Evolutionary conservation across 148 eudicot genomes (phyloP).

Genomic region (Salicornia ramosissima): DNA sequence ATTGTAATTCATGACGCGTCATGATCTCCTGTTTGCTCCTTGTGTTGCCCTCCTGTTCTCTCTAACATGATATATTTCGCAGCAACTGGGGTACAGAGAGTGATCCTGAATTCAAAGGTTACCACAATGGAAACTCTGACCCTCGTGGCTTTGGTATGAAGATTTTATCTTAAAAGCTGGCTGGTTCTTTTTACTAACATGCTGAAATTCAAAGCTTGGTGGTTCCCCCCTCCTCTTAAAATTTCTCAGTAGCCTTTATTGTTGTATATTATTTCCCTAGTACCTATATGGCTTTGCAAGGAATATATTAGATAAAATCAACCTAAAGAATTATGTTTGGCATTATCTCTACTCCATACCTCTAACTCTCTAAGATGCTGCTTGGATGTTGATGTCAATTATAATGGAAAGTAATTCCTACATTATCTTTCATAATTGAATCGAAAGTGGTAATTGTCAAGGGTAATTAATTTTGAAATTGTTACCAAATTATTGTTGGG

Average conservation of each 20-base stretch:
- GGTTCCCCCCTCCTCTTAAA: background rate
- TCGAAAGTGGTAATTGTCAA: too few relatives aligned
- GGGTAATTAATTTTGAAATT: too few relatives aligned
- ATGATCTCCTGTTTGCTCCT: conserved; percentile 6
- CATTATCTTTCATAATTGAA: too few relatives aligned
- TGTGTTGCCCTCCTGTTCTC: background rate
- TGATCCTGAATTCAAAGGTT: conserved; percentile 79
- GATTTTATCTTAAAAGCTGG: conserved; percentile 7
- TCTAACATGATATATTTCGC: conserved; percentile 25
- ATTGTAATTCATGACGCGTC: background rate
- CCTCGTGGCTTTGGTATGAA: conserved; percentile 87
- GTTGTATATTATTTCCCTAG: too few relatives aligned
- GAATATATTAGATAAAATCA: too few relatives aligned
- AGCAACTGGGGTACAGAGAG: conserved; percentile 97
- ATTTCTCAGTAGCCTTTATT: background rate
- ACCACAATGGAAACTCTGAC: conserved; percentile 88
- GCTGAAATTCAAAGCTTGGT: background rate
- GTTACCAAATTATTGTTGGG: too few relatives aligned
- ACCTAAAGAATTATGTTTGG: too few relatives aligned
- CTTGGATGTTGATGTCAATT: too few relatives aligned
- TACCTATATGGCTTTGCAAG: too few relatives aligned
- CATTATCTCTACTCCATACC: too few relatives aligned
- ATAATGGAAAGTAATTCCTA: too few relatives aligned
- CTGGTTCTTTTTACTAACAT: background rate
- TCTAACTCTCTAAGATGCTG: too few relatives aligned